These are phyloP conservation scores for Lathyrus oleraceus DNA, from an alignment of 306 rosid species.

Conservation along the genomic window DNA sequence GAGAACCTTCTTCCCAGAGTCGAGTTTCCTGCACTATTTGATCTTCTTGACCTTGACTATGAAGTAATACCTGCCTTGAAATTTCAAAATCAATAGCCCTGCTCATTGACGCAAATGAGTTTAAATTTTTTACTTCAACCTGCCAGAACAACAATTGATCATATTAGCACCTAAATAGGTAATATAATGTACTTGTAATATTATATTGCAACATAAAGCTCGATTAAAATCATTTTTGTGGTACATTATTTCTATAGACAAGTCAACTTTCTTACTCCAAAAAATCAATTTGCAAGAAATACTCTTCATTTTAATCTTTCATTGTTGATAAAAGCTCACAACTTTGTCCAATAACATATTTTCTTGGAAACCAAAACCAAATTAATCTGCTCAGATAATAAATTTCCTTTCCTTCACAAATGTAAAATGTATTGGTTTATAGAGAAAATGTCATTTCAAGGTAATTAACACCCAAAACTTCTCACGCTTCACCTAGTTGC, in stretches of 20 bases:
- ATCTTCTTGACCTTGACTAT: constrained; percentile 71
- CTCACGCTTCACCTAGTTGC: not conserved
- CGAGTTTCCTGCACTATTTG: constrained; percentile 92
- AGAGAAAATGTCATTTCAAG: not conserved
- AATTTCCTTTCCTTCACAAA: not conserved
- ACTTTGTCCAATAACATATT: not conserved
- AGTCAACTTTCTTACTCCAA: constrained; percentile 7
- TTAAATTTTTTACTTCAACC: constrained; percentile 94
- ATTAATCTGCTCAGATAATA: constrained; percentile 2
- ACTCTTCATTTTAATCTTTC: not conserved
- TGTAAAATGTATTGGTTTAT: not conserved
- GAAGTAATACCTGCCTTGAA: constrained; percentile 77
- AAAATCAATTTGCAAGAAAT: not conserved
- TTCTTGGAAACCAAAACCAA: not conserved
- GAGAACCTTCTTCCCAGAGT: constrained; percentile 92
- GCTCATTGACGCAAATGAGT: constrained; percentile 75
- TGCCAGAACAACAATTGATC: constrained; percentile 47
- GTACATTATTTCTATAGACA: not conserved
- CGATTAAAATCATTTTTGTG: not conserved
- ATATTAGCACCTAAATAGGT: constrained; percentile 28
- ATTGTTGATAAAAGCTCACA: not conserved
- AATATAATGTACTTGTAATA: constrained; percentile 16
- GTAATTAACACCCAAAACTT: not conserved
- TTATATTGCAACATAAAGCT: constrained; percentile 17
- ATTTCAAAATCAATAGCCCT: constrained; percentile 95